Conservation (phyloP, 2,329 filamentous ascomycete species). For the Tothia fuscella region DNA sequence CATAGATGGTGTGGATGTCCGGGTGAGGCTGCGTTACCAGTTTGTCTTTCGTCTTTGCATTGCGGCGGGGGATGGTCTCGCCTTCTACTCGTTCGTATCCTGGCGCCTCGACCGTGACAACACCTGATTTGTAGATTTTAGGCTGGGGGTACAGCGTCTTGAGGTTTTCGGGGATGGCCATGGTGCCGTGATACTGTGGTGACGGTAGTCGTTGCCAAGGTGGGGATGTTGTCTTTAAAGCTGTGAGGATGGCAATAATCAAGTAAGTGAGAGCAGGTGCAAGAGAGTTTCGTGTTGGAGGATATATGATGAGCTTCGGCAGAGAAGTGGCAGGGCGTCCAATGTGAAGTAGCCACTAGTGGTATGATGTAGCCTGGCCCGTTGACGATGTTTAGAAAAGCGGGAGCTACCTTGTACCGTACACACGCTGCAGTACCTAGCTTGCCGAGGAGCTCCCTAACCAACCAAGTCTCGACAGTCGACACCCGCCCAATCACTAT, state of each 20-base stretch:
- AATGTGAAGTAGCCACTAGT: too few species aligned
- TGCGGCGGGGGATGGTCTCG: conserved; percentile 74
- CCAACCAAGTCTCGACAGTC: too few species aligned
- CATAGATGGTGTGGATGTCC: conserved; percentile 65
- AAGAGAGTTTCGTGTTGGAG: not conserved
- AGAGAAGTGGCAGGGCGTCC: too few species aligned
- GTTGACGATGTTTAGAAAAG: too few species aligned
- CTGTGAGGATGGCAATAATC: too few species aligned
- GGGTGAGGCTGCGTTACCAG: conserved; percentile 54
- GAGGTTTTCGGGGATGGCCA: conserved; percentile 23
- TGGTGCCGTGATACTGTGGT: conserved; percentile 11
- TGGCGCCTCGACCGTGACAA: conserved; percentile 62
- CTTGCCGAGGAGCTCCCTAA: too few species aligned
- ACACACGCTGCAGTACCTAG: too few species aligned
- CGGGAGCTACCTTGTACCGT: too few species aligned
- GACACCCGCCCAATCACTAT: too few species aligned
- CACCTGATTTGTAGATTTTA: conserved; percentile 47
- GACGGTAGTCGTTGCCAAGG: not conserved
- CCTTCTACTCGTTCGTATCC: conserved; percentile 58
- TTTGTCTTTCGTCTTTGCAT: conserved; percentile 57
- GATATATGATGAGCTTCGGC: too few species aligned
- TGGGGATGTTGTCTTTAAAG: too few species aligned
- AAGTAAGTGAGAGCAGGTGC: not conserved
- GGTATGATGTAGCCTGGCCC: too few species aligned
- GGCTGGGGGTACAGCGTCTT: conserved; percentile 38